Evolutionary conservation across 306 rosid genomes (phyloP), one percentile per base, ranked within the genome.

Genomic region (Malus fusca): DNA sequence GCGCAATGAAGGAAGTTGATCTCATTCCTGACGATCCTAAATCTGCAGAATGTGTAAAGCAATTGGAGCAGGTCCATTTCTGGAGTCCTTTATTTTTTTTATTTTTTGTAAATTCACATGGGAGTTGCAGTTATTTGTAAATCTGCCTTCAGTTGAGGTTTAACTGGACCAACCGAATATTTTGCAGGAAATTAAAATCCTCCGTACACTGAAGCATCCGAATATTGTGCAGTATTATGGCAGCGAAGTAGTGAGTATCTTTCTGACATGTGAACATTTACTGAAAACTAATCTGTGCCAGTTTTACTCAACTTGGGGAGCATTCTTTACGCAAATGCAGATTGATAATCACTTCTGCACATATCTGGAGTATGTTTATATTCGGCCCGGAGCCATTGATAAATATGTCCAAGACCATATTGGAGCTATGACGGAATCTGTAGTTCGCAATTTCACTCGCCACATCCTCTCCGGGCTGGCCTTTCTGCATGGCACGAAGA

Each of bases 1-100:
- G 97, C 78, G 98, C 97, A 56, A 83, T 91, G 96, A 93, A 93
- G 85, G 98, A 88, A 86, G 98, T 93, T 77, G 94, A 93, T 68
- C 82, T 93, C 82, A 86, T 91, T 82, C 91, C 84, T 12, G 94
- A 91, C 85, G 97, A 91, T 83, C 90, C 97, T 75, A 91, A 93
- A 71, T 88, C 87, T 83, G 88, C 89, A 33, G 97, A 91, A 78
- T 73, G 88, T 84, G 80, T 88, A 55, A 90, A 90, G 89, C 98
- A 91, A 77, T 85, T 93, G 51, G 90, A 93, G 78, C 98, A 93
- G 97, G 98, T 93, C 19, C 25, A 73, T 61, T 80, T 67, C 79
- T 74, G 31, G 22, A 66, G 65, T 80, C 72, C 65, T 78, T 68
- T 82, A 15, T 44, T 40, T 40, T 40, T 37, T 8, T 37, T 37